Base-by-base conservation (phyloP, 2,329 filamentous ascomycete species). In the Amauroascus verrucosus region DNA sequence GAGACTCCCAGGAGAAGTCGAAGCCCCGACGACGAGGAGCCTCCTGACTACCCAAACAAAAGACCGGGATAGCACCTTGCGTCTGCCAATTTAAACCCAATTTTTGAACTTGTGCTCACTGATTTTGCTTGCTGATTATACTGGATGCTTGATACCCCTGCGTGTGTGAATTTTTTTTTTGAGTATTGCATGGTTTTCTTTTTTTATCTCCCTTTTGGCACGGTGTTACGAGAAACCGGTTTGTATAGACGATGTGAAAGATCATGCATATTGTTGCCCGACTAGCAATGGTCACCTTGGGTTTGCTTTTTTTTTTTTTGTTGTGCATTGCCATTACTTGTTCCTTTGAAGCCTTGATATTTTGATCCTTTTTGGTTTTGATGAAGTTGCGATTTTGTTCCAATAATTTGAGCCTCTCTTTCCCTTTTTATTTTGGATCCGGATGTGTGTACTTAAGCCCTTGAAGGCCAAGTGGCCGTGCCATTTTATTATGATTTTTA, bases 21-120 rank as follows among this genome's bases (percentile, higher is more conserved):
- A 47, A 49, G 46, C 33, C 47, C 38, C 13, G 51, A 56, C 8
- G 45, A 54, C 33, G 47, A 54, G 16, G 55, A 54, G 22, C 41
- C 33, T 47, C 41, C 43, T 18, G 45, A 37, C 20, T 41, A 51
- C n/a, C 40, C 37, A 13, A 44, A n/a, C 41, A 46, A 52, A 40
- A 52, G 43, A 30, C 41, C 41, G n/a, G 41, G 43, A 45, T 50
- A 50, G 16, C 6, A 14, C 35, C 46, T 46, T 51, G 24, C 28
- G 47, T 46, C 7, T 35, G 14, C 33, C 50, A 22, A 22, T 35
- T 37, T 37, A 2, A n/a, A n/a, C n/a, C n/a, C 11, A 5, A 22
- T 16, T 20, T 4, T 14, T 35, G 13, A 40, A n/a, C 7, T 40
- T n/a, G n/a, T 49, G 20, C 37, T 43, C 40, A 43, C 40, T 43